Conservation (phyloP, 257 asterid species). For the Handroanthus guayacan region DNA sequence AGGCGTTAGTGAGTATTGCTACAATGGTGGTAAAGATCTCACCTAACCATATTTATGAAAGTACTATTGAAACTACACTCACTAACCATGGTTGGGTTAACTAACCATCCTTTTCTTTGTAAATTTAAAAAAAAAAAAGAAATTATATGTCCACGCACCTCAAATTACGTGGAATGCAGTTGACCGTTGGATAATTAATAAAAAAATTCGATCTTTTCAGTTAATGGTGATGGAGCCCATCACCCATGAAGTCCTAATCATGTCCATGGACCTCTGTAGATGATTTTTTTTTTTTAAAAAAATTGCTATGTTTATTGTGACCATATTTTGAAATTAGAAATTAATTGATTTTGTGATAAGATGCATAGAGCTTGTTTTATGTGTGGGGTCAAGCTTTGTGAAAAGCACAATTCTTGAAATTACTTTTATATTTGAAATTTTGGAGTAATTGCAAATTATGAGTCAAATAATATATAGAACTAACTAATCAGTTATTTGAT, state of each 20-base stretch:
- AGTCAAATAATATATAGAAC: too few relatives aligned
- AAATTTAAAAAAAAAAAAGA: not conserved
- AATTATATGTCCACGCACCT: slow-evolving; percentile 31
- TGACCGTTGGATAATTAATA: slow-evolving; percentile 26
- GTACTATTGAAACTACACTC: slow-evolving; percentile 8
- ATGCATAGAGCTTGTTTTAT: too few relatives aligned
- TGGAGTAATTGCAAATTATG: too few relatives aligned
- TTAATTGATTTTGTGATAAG: too few relatives aligned
- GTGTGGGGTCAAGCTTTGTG: too few relatives aligned
- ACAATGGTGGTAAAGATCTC: slow-evolving; percentile 38
- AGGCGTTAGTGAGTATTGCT: slow-evolving; percentile 29
- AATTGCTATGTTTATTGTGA: slow-evolving; percentile 6
- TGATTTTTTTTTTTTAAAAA: too few relatives aligned
- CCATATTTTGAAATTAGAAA: not conserved
- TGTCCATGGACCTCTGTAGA: slow-evolving; percentile 6
- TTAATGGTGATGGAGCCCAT: slow-evolving; percentile 23
- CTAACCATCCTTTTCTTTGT: slow-evolving; percentile 8
- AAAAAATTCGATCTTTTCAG: not conserved
- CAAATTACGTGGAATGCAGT: slow-evolving; percentile 33
- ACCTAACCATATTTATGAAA: slow-evolving; percentile 45
- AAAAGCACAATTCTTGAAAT: too few relatives aligned
- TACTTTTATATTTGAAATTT: too few relatives aligned
- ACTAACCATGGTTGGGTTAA: slow-evolving; percentile 38
- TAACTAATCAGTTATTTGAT: too few relatives aligned
- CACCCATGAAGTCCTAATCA: slow-evolving; percentile 21